Base-by-base conservation (phyloP, 495 filamentous ascomycete genomes). In the Staphylotrichum tortipilum region DNA sequence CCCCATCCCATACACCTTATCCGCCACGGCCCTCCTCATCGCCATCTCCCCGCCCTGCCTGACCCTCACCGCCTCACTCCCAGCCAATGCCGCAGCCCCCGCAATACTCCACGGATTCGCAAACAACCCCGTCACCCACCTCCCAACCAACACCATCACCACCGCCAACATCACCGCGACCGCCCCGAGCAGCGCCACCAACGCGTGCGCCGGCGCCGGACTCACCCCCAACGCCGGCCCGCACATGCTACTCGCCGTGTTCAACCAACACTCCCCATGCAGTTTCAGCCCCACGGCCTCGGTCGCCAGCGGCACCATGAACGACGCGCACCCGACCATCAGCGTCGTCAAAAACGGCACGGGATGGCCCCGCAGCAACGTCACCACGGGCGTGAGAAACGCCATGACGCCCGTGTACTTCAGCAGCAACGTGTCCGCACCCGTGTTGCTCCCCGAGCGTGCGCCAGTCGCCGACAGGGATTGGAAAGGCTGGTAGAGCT, bases 401-500 rank as follows among this genome's bases (percentile, higher is more conserved):
- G 44, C 49, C 40, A 49, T 45, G 18, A 61, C 14, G 8, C 64
- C 66, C 2, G 54, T 53, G 55, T 66, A 61, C 39, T 63, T 51
- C 40, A 62, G 54, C 22, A 56, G 59, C 11, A 69, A 44, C 1
- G 64, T 58, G 18, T 61, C 50, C 3, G 51, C 23, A 1, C 54
- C 60, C 2, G 36, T 24, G 12, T 15, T 8, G 21, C 23, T 42
- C 23, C 24, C 6, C 3, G 2, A 1, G 28, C 4, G n/a, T 24
- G 11, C 18, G 29, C 17, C 7, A n/a, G 3, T 15, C 21, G 7
- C 62, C 50, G 4, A 69, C n/a, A n/a, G 57, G 3, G 57, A 49
- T 21, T 64, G 64, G 56, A 65, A 69, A n/a, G 66, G 66, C 42
- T 69, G 64, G 37, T 64, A 65, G 9, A 67, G 59, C 51, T 69